phyloP scores from a whole-genome alignment of 495 filamentous ascomycete genomes.

The Hypoxylon intermedium region DNA sequence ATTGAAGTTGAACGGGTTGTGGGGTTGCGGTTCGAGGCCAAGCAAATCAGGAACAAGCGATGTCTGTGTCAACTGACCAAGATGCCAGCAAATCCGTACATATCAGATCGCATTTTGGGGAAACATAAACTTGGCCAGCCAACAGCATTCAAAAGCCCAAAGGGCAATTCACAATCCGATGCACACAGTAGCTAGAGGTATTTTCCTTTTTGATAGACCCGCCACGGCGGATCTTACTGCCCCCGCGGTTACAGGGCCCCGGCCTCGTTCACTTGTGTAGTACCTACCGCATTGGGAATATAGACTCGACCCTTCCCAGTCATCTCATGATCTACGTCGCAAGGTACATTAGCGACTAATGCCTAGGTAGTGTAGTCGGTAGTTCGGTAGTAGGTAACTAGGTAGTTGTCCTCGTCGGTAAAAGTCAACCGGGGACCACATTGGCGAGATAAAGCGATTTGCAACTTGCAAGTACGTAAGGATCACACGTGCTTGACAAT shows the following conservation, averaged over 20 bases:
- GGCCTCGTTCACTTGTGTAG: conserved; percentile 27
- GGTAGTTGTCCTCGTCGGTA: too few species aligned
- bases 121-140: conserved; percentile 31
- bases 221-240: conserved; percentile 29
- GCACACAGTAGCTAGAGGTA: background rate
- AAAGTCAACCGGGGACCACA: background rate
- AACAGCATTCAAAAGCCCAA: background rate
- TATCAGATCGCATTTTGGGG: conserved; percentile 28
- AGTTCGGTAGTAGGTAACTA: too few species aligned
- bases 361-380: background rate
- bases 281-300: conserved; percentile 32
- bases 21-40: conserved; percentile 19
- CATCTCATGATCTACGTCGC: background rate
- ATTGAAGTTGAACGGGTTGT: conserved; percentile 18
- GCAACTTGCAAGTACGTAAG: background rate
- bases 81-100: conserved; percentile 32
- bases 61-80: conserved; percentile 38
- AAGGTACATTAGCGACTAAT: background rate
- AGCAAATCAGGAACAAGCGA: conserved; percentile 29
- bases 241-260: conserved; percentile 20
- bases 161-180: background rate
- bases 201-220: conserved; percentile 22
- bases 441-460: background rate
- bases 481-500: conserved; percentile 10
- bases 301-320: background rate